Evolutionary conservation across 345 rosid species (phyloP).

Genomic region (Hirschfeldia incana): DNA sequence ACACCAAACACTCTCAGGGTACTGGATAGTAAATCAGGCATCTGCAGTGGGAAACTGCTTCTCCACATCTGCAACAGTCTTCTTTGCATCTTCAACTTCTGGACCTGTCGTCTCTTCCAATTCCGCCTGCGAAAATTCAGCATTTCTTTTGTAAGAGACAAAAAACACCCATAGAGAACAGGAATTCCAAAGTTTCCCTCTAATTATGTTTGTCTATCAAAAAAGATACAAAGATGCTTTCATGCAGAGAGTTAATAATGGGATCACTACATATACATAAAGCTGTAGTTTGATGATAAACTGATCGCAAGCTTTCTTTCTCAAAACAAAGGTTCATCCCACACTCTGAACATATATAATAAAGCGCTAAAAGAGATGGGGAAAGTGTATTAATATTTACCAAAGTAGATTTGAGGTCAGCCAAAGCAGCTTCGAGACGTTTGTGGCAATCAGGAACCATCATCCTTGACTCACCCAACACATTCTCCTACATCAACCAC

Average conservation of each 20-base stretch:
- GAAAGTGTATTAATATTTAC: conserved; percentile 40
- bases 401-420: conserved; percentile 74
- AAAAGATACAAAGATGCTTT: background rate
- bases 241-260: too few species aligned
- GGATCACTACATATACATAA: conserved; percentile 4
- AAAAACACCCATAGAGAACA: background rate
- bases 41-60: conserved; percentile 58
- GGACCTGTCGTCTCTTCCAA: conserved; percentile 60
- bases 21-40: conserved; percentile 36
- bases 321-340: background rate
- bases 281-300: background rate
- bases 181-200: background rate
- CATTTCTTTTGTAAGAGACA: background rate
- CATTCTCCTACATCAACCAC: conserved; percentile 68
- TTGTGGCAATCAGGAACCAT: conserved; percentile 93
- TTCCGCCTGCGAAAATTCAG: conserved; percentile 48
- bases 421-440: conserved; percentile 77
- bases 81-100: conserved; percentile 68
- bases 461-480: conserved; percentile 96
- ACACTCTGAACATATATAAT: background rate
- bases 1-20: background rate
- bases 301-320: background rate
- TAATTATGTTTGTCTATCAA: background rate
- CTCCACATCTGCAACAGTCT: conserved; percentile 60
- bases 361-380: background rate